Evolutionary conservation across 148 eudicot genomes (phyloP), one percentile per base, ranked within the genome.

Genomic region (Hydrangea macrophylla): DNA sequence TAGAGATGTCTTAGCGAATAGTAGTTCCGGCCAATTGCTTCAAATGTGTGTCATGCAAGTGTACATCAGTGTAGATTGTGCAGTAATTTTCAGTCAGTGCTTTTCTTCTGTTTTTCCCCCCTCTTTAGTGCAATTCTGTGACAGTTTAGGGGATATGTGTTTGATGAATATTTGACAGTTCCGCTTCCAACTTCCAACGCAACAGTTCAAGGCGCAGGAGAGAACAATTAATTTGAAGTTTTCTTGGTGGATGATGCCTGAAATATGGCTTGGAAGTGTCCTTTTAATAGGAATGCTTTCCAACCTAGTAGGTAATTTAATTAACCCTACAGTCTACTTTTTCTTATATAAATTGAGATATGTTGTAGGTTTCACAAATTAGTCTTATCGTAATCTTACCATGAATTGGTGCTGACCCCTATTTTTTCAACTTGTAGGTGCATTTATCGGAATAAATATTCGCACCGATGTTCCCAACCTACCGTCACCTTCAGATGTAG

Each of bases 391-490:
- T 2, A 42, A 42, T 31, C 1, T 9, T 70, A 36, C 12, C 61
- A 27, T 18, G 28, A 26, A 25, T 13, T 20, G 26, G 17, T 69
- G n/a, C 39, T n/a, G 27, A 23, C 28, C 9, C n/a, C 22, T 58
- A 23, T 62, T 26, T 55, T n/a, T 28, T 67, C 45, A 58, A 5
- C 32, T 32, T 78, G 71, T 65, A 80, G 95, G 88, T 63, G 96
- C 86, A 40, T 92, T 75, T 64, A 70, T 92, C 7, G 98, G 98
- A 32, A 28, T 92, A 58, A 79, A 87, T 68, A 78, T 92, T 39
- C 90, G 93, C 63, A 92, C 93, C 20, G 86, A 78, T 55, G 30
- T 85, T 40, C 80, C 96, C 31, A 80, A 83, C 71, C 40, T 87
- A 61, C 96, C 97, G 26, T 26, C 92, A 23, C 78, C 96, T 36